phyloP scores from a whole-genome alignment of 2,329 filamentous ascomycete species.

The Nannizziopsis arthrosporioides region DNA sequence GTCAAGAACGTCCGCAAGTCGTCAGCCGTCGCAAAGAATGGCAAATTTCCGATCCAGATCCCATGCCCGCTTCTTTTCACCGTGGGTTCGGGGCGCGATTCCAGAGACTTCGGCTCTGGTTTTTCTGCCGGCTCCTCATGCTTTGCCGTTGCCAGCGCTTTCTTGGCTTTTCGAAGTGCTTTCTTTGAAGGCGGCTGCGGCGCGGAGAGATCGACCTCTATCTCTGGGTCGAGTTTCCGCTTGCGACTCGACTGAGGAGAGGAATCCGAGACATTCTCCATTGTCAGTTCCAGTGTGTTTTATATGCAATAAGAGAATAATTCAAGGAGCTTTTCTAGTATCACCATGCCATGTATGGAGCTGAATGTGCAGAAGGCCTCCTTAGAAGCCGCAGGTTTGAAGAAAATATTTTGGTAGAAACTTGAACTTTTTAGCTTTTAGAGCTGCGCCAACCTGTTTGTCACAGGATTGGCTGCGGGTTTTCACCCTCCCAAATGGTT shows the following conservation, averaged over 20 bases:
- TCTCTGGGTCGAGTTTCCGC: constrained; percentile 57
- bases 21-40: constrained; percentile 65
- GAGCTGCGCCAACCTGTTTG: neutral
- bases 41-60: constrained; percentile 91
- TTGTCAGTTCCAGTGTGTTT: neutral
- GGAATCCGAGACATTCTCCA: constrained; percentile 6
- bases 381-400: too few relatives aligned
- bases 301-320: neutral
- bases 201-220: constrained; percentile 80
- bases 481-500: too few relatives aligned
- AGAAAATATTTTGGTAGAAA: neutral
- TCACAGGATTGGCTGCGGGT: neutral
- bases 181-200: constrained; percentile 95
- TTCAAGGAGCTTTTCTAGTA: too few relatives aligned
- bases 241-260: constrained; percentile 34
- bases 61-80: constrained; percentile 62
- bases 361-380: too few relatives aligned
- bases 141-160: constrained; percentile 32
- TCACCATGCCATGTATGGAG: too few relatives aligned
- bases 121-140: constrained; percentile 27
- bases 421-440: constrained; percentile 7
- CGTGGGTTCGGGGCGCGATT: constrained; percentile 21
- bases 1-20: constrained; percentile 73
- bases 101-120: constrained; percentile 28
- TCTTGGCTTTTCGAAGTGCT: constrained; percentile 78